Evolutionary conservation across 805 yeast genomes (phyloP).

Genomic region (Yueomyces sinensis): DNA sequence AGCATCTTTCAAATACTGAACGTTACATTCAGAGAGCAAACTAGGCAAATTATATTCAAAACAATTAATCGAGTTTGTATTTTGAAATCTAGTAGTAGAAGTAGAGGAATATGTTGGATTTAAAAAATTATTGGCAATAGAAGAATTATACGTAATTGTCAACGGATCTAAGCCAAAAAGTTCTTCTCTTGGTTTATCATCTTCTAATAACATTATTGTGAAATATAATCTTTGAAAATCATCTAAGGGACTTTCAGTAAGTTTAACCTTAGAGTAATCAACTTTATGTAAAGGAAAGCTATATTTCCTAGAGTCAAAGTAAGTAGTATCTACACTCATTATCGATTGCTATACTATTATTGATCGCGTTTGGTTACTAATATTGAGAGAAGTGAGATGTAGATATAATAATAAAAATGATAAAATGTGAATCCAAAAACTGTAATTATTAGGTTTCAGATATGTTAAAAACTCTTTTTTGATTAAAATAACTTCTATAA

Average conservation of each 20-base stretch:
- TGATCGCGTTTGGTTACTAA: no score
- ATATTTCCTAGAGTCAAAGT: no score
- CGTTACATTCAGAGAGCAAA: neutral
- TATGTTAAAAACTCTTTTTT: no score
- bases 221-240: slow-evolving; percentile 22
- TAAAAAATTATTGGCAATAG: neutral
- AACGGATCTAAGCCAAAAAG: neutral
- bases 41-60: slow-evolving; percentile 20
- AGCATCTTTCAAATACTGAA: neutral
- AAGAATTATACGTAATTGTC: neutral
- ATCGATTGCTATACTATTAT: no score
- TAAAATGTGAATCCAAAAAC: no score
- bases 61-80: slow-evolving; percentile 6
- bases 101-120: neutral
- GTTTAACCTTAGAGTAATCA: slow-evolving; percentile 6
- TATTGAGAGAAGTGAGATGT: no score
- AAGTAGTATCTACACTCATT: no score
- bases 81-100: neutral
- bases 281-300: slow-evolving; percentile 8
- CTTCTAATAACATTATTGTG: slow-evolving; percentile 6
- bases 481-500: no score
- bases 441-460: no score
- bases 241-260: slow-evolving; percentile 16
- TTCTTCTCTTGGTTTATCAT: neutral
- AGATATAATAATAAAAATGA: no score